Base-by-base conservation (phyloP, 2,329 filamentous ascomycete genomes). In the Sporothrix mexicana region DNA sequence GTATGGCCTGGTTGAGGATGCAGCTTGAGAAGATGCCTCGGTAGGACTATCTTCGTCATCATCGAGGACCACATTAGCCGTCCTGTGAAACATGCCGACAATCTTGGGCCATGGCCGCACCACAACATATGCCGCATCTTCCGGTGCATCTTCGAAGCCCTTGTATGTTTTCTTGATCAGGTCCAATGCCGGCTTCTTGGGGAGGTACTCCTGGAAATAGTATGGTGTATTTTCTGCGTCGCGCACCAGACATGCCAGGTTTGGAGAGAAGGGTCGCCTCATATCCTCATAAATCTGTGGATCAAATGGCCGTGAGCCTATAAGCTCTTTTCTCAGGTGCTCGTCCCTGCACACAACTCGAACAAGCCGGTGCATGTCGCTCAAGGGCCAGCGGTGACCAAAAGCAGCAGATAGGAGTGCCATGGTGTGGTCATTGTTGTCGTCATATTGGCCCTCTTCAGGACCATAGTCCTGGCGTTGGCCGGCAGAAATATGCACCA, bases 11-110 rank as follows among this genome's bases (percentile, higher is more conserved):
- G 78, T 80, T 15, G 82, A 83, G 0, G 79, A 75, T 72, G 10
- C 15, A 30, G 13, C 30, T 4, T 17, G 9, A 4, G 17, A n/a
- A 9, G 57, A 5, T 13, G 30, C 45, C 25, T 17, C 41, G 8
- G 8, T 13, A 43, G 36, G 49, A 15, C 30, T 25, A 15, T 68
- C 53, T 10, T 45, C 45, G 1, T 62, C 30, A 2, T 78, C 62
- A 10, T 70, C 67, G 17, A 43, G 20, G 17, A 30, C 23, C 13
- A n/a, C 57, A 5, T 55, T 74, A 0, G 0, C 43, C 4, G 68
- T 77, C 1, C 70, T 79, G 74, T 90, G 88, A 5, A 93, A 83
- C 67, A 91, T 89, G 76, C 92, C 90, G 2, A 83, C 82, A 59
- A 88, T 84, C 72, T 84, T 86, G 0, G 88, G 85, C 79, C 88